Evolutionary conservation across 768 basidiomycete genomes (phyloP).

Genomic region (Lactarius indigo): DNA sequence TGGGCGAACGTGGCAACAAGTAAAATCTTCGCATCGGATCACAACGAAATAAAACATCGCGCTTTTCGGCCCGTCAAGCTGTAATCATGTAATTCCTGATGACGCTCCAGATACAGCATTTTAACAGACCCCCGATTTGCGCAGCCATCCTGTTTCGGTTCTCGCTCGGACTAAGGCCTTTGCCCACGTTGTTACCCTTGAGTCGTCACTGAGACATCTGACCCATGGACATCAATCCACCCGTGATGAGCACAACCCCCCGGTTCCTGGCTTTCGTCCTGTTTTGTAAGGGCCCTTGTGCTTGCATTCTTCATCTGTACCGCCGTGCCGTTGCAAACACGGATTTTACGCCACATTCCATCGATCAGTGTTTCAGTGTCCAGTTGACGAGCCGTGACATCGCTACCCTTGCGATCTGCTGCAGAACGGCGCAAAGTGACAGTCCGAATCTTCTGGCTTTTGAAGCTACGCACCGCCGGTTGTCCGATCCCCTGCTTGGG

Average conservation of each 20-base stretch:
- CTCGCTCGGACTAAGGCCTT: background rate
- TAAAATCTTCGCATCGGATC: constrained; percentile 8
- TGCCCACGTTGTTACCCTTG: background rate
- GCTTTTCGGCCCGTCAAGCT: background rate
- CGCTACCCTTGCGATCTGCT: background rate
- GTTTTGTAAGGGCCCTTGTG: background rate
- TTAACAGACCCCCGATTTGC: background rate
- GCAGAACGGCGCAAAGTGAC: background rate
- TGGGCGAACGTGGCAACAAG: constrained; percentile 2
- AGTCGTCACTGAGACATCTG: background rate
- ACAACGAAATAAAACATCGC: background rate
- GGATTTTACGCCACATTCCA: background rate
- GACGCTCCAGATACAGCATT: constrained; percentile 8
- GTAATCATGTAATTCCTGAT: too few relatives aligned
- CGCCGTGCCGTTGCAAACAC: background rate
- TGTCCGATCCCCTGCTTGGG: background rate
- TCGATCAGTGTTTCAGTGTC: constrained; percentile 11
- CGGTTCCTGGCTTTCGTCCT: background rate
- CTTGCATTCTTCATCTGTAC: background rate
- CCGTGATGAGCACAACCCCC: background rate
- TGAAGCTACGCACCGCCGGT: background rate
- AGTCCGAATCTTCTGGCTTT: background rate
- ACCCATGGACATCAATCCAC: background rate
- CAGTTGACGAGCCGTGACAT: background rate
- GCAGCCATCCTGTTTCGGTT: background rate